These are phyloP conservation scores for Coemansia sp. DNA, from an alignment of 192 early-diverging fungal species.

Conservation along the genomic window DNA sequence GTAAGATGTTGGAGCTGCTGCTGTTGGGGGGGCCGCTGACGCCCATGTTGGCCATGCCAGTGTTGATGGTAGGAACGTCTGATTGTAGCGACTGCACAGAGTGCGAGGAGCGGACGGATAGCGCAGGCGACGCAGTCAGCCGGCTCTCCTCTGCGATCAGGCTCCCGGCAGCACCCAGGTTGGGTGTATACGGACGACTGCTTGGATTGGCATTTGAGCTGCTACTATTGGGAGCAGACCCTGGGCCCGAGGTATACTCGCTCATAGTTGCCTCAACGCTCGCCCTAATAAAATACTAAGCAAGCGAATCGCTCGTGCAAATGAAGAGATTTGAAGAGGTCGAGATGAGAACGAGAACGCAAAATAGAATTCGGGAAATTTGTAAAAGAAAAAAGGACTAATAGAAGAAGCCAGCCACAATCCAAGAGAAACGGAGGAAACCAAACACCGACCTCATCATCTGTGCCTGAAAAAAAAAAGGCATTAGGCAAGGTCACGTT, in stretches of 20 bases:
- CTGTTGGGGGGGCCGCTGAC: conserved; percentile 40
- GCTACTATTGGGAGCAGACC: conserved; percentile 51
- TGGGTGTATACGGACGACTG: conserved; percentile 52
- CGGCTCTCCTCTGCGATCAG: conserved; percentile 30
- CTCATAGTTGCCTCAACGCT: conserved; percentile 41
- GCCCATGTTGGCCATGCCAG: conserved; percentile 54
- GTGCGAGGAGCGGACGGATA: conserved; percentile 48
- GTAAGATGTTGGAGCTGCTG: conserved; percentile 9
- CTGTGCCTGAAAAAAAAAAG: neutral
- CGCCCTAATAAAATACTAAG: conserved; percentile 1
- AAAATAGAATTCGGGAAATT: neutral
- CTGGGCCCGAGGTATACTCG: conserved; percentile 50
- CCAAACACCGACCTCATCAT: neutral
- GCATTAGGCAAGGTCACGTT: neutral
- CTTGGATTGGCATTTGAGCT: conserved; percentile 44
- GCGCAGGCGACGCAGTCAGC: conserved; percentile 45
- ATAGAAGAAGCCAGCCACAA: neutral
- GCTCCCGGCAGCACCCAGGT: conserved; percentile 31
- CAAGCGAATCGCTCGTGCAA: conserved; percentile 22
- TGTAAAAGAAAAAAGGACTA: neutral
- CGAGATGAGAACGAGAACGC: neutral
- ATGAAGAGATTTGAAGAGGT: neutral
- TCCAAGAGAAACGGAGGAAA: neutral
- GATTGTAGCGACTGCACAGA: conserved; percentile 53
- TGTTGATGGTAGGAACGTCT: conserved; percentile 51